Percentiles rank a stretch among this genome's conserved stretches.
Evolutionary conservation across 2,329 filamentous ascomycete species (phyloP).

Genomic region (Pseudopyrenochaeta lycopersici): DNA sequence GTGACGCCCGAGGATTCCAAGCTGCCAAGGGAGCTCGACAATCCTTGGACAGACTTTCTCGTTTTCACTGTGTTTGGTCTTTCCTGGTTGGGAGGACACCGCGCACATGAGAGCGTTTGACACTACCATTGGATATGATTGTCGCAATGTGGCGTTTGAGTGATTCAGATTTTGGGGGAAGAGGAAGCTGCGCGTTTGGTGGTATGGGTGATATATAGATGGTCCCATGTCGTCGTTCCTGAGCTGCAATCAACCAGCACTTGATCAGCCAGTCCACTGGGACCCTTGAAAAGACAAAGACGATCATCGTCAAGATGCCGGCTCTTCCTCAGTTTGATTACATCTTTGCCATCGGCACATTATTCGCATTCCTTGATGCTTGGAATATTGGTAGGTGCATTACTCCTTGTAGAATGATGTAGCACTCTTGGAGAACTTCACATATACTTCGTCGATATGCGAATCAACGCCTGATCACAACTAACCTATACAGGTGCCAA

Average conservation of each 20-base stretch:
- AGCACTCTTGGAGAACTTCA: background rate
- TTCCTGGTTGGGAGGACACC: conserved; percentile 4
- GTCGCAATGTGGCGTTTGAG: conserved; percentile 11
- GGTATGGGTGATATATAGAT: conserved; percentile 22
- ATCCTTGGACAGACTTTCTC: conserved; percentile 1
- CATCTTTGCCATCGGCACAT: conserved; percentile 69
- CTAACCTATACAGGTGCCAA: conserved; percentile 53
- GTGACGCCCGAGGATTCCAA: conserved; percentile 11
- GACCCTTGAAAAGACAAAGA: conserved; percentile 12
- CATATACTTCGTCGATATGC: too few relatives aligned
- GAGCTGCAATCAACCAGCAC: conserved; percentile 9
- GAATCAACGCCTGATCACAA: background rate
- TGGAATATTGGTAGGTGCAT: conserved; percentile 66
- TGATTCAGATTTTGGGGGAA: conserved; percentile 2
- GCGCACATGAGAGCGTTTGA: conserved; percentile 23
- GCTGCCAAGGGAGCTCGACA: conserved; percentile 20
- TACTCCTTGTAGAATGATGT: background rate
- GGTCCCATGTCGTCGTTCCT: conserved; percentile 4
- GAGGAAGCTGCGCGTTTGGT: conserved; percentile 6
- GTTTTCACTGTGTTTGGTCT: conserved; percentile 4
- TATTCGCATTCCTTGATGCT: conserved; percentile 72
- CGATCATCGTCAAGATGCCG: conserved; percentile 29
- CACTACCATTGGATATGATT: conserved; percentile 18
- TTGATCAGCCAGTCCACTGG: conserved; percentile 13
- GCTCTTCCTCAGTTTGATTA: conserved; percentile 67